Base-by-base conservation (phyloP, 2,329 filamentous ascomycete genomes). In the Rasamsonia emersonii region DNA sequence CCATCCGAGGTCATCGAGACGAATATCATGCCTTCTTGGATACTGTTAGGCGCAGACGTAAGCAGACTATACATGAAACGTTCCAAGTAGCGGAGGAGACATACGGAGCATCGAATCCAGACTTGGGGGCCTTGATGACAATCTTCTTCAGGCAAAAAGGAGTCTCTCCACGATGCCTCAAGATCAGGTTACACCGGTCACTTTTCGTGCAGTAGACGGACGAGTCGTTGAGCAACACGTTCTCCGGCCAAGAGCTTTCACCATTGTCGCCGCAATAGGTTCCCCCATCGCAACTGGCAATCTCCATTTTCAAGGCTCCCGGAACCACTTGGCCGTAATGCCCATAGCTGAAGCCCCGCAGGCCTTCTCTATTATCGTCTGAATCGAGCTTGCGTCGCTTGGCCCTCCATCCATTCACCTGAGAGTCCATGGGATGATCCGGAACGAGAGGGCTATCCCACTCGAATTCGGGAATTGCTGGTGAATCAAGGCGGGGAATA, bases 11-110 rank as follows among this genome's bases (percentile, higher is more conserved):
- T 73, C 88, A 95, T 94, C 27, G 84, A 75, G 17, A 96, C 72
- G 51, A 95, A 95, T 1, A 96, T 75, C 71, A 95, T 80, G 26
- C 91, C 89, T 69, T 93, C 83, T 58, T 89, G 80, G 32, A 94
- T 79, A 33, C 84, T 89, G 24, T n/a, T 3, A 21, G 53, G n/a
- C n/a, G n/a, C 6, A 10, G 3, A 8, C 14, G 30, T 37, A 13
- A 35, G 36, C 15, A 28, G 7, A 9, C 8, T 28, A 16, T n/a
- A n/a, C n/a, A n/a, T 24, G 9, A 24, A 21, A 23, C 15, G 26
- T 18, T 3, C 17, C 11, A 10, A 24, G 18, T 3, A 25, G 4
- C 31, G 9, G 24, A 7, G 38, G 28, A 30, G 37, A 75, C 84
- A 59, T 75, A 93, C 83, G 86, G 86, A 46, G 85, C 79, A 38